Base-by-base conservation (phyloP, 2,329 filamentous ascomycete species). In the Diaporthe velutina region DNA sequence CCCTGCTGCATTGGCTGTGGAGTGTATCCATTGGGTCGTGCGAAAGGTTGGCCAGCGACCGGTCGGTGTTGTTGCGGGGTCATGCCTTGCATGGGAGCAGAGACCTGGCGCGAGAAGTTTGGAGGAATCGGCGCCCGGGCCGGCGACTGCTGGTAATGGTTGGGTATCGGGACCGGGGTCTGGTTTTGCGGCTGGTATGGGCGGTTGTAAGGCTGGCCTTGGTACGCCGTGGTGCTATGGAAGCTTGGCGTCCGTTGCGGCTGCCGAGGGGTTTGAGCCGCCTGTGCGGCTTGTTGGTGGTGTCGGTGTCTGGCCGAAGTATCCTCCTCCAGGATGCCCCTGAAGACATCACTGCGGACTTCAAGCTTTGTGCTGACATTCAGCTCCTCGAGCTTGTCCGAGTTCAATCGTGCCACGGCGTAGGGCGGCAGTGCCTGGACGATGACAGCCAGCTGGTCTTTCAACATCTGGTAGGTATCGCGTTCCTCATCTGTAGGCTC, bases 251-350 rank as follows among this genome's bases (percentile, higher is more conserved):
- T 83, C 58, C 80, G 84, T 76, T 82, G 87, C 77, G 76, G 75
- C 79, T 79, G 86, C 79, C 75, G 80, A 73, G 79, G 76, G 48
- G 74, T 80, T 33, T 79, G 79, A 22, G 80, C 80, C 42, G 76
- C 79, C 77, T 79, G 79, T n/a, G 80, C 80, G 66, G 84, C 79
- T 70, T 83, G 82, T 66, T 83, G 82, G 75, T 84, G 82, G 42
- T 85, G 85, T 70, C 85, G 82, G 45, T 87, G 79, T 54, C 89
- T 86, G 58, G 88, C 86, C 57, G 89, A 90, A 52, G 88, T 88
- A 78, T 98, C 95, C 79, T 96, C 94, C 78, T 97, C 95, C 90
- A 97, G 92, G 5, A 93, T 91, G 6, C 95, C 95, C 77, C 90
- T 90, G 82, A 94, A 94, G 79, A 95, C 91, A 70, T 93, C 91